Conservation (phyloP, 345 rosid genomes). For the Lepidium africanum region DNA sequence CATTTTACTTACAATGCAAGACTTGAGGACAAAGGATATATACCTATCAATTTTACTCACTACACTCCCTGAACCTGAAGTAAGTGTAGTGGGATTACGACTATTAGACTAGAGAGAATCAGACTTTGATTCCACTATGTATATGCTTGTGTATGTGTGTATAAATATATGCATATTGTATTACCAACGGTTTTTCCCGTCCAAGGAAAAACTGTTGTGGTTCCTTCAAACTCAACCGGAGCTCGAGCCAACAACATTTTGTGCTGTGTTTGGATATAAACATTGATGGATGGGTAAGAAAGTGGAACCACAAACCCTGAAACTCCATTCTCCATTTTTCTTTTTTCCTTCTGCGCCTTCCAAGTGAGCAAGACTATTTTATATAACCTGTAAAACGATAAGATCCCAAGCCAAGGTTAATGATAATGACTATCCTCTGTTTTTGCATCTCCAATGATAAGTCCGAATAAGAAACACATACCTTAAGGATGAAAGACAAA, state of each 20-base stretch:
- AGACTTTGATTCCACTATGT: slow-evolving; percentile 28
- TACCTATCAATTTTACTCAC: slow-evolving; percentile 17
- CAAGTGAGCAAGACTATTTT: slow-evolving; percentile 20
- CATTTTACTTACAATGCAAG: slow-evolving; percentile 27
- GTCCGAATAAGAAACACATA: not conserved
- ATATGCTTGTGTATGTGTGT: slow-evolving; percentile 26
- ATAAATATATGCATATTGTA: slow-evolving; percentile 8
- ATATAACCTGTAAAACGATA: not conserved
- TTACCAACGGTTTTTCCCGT: slow-evolving; percentile 8
- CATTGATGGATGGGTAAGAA: slow-evolving; percentile 21
- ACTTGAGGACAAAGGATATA: slow-evolving; percentile 17
- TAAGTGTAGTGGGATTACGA: slow-evolving; percentile 16
- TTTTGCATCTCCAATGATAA: not conserved
- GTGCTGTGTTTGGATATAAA: slow-evolving; percentile 17
- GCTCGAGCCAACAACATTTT: slow-evolving; percentile 5
- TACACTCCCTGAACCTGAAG: slow-evolving; percentile 24
- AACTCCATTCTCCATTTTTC: slow-evolving; percentile 9
- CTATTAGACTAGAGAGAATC: slow-evolving; percentile 22
- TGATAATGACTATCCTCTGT: not conserved
- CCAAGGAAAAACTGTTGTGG: not conserved
- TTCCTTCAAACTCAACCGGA: slow-evolving; percentile 21
- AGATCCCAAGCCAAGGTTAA: not conserved
- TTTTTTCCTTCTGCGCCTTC: slow-evolving; percentile 10
- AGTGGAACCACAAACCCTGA: slow-evolving; percentile 20
- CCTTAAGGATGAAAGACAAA: slow-evolving; percentile 24